These are phyloP conservation scores for Friedmanniomyces endolithicus DNA, from an alignment of 495 filamentous ascomycete species.

Conservation along the genomic window DNA sequence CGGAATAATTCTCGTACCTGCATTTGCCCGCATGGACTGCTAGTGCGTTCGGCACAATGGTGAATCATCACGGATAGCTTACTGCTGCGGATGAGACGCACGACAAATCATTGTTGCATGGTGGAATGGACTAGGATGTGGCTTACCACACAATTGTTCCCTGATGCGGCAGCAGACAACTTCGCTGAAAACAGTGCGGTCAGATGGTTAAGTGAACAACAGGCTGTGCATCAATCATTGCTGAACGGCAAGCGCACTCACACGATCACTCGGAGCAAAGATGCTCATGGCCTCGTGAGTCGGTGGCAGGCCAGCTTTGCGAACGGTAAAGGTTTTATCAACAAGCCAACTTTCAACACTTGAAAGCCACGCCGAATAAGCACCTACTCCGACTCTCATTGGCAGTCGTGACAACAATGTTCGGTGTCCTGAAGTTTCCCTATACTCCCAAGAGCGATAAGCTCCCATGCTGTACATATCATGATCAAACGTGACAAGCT, in stretches of 20 bases:
- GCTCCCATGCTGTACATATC: conserved; percentile 8
- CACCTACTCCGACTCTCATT: background rate
- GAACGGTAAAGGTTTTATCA: background rate
- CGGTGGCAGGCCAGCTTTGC: no score
- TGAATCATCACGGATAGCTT: background rate
- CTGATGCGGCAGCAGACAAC: no score
- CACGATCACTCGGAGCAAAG: no score
- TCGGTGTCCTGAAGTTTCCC: background rate
- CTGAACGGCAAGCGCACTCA: no score
- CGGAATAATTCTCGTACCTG: background rate
- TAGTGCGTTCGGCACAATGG: background rate
- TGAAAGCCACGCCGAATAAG: background rate
- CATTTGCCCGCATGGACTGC: background rate
- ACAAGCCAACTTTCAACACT: background rate
- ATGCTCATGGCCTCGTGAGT: no score
- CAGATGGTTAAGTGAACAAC: no score
- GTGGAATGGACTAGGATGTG: no score
- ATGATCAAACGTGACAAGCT: background rate
- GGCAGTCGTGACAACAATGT: background rate
- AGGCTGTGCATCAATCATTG: no score
- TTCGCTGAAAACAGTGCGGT: no score
- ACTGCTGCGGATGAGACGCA: background rate
- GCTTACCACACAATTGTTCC: no score
- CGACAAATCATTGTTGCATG: no score
- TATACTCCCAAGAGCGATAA: background rate